These are phyloP conservation scores for Apiospora rasikravindrae DNA, from an alignment of 2,329 filamentous ascomycete species.

Conservation along the genomic window DNA sequence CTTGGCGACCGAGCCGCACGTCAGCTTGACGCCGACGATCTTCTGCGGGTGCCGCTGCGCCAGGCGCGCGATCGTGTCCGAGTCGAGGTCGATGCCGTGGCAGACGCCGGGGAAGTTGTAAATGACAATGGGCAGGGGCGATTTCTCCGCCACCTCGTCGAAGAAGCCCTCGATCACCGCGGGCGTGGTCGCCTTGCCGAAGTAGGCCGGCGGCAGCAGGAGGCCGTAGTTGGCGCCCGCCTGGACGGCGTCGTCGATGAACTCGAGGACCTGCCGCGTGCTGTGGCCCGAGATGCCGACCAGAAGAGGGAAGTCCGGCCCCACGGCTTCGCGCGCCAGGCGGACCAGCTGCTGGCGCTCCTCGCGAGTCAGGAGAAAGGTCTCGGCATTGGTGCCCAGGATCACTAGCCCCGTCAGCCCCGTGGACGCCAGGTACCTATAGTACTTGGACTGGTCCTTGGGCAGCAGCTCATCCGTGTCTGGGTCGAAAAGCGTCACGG, in stretches of 20 bases:
- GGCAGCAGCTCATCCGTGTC: conserved; percentile 52
- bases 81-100: conserved; percentile 72
- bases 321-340: conserved; percentile 59
- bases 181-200: conserved; percentile 65
- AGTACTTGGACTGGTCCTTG: conserved; percentile 53
- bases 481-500: conserved; percentile 59
- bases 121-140: conserved; percentile 63
- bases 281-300: conserved; percentile 69
- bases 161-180: conserved; percentile 65
- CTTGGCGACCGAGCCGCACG: conserved; percentile 67
- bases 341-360: conserved; percentile 62
- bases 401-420: conserved; percentile 41
- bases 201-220: conserved; percentile 68
- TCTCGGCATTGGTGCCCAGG: conserved; percentile 42
- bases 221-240: conserved; percentile 68
- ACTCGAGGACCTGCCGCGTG: conserved; percentile 66
- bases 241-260: conserved; percentile 60
- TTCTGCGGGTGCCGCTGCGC: conserved; percentile 54
- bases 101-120: conserved; percentile 75
- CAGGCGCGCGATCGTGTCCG: conserved; percentile 61
- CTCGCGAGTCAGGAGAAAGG: conserved; percentile 59
- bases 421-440: conserved; percentile 50
- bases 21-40: conserved; percentile 69
- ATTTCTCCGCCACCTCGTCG: conserved; percentile 57
- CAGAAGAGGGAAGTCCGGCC: conserved; percentile 62